phyloP scores from a whole-genome alignment of 306 rosid genomes.

The Abrus precatorius region DNA sequence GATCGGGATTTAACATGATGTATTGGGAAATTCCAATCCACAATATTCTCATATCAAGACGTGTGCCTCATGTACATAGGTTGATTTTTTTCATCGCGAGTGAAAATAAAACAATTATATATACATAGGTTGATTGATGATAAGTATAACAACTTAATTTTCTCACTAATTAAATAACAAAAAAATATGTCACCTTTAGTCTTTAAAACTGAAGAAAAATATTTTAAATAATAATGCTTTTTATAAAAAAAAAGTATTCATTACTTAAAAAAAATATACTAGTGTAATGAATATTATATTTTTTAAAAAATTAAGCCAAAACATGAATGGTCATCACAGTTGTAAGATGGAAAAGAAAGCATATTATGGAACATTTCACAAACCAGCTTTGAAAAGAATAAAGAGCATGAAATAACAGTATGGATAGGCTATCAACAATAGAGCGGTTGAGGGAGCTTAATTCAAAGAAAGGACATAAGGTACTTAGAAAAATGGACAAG shows the following conservation, averaged over 20 bases:
- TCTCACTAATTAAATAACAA: not conserved
- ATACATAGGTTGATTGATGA: slow-evolving; percentile 2
- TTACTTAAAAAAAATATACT: no score
- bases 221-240: no score
- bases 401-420: not conserved
- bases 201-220: no score
- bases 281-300: no score
- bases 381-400: not conserved
- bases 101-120: no score
- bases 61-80: not conserved
- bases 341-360: not conserved
- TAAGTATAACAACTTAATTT: not conserved
- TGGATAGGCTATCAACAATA: slow-evolving; percentile 10
- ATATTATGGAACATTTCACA: not conserved
- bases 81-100: no score
- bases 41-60: not conserved
- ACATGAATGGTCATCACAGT: no score
- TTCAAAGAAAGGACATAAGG: slow-evolving; percentile 3
- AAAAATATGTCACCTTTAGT: no score
- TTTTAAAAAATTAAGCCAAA: no score
- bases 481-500: not conserved
- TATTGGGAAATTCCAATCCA: not conserved
- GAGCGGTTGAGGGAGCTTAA: slow-evolving; percentile 5
- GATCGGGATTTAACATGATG: not conserved
- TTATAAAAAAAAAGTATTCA: no score